phyloP scores from a whole-genome alignment of 208 protist species.

The Crithidia acanthocephali region DNA sequence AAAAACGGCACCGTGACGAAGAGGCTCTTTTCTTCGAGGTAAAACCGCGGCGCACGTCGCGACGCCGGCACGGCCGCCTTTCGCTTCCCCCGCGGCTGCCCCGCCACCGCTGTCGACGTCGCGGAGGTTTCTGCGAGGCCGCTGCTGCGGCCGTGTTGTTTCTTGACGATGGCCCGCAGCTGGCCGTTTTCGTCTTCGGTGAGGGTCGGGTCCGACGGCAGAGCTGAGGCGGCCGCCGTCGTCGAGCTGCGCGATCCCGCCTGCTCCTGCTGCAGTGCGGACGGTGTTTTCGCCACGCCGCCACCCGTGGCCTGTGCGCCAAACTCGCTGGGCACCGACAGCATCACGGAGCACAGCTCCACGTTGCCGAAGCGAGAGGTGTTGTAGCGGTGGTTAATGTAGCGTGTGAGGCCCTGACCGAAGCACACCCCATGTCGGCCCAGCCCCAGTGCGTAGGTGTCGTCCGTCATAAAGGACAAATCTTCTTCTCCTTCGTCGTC shows the following conservation, averaged over 20 bases:
- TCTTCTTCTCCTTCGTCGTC: slow-evolving; percentile 40
- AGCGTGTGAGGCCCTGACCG: slow-evolving; percentile 78
- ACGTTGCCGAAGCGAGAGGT: slow-evolving; percentile 82
- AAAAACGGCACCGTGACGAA: slow-evolving; percentile 86
- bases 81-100: slow-evolving; percentile 14
- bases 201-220: background rate
- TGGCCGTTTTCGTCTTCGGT: slow-evolving; percentile 1
- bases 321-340: slow-evolving; percentile 74
- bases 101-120: background rate
- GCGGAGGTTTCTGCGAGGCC: background rate
- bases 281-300: background rate
- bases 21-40: slow-evolving; percentile 64
- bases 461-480: slow-evolving; percentile 55
- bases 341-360: slow-evolving; percentile 84
- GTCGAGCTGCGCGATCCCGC: background rate
- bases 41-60: slow-evolving; percentile 36
- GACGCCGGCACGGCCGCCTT: slow-evolving; percentile 9
- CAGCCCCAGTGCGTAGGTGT: slow-evolving; percentile 85
- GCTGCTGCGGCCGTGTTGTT: background rate
- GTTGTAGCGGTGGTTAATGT: slow-evolving; percentile 92
- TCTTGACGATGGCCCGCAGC: background rate
- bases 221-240: background rate
- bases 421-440: slow-evolving; percentile 76
- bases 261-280: background rate
- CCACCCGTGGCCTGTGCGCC: background rate